Evolutionary conservation across 2,329 filamentous ascomycete genomes (phyloP).

Genomic region (Blumeria graminis): DNA sequence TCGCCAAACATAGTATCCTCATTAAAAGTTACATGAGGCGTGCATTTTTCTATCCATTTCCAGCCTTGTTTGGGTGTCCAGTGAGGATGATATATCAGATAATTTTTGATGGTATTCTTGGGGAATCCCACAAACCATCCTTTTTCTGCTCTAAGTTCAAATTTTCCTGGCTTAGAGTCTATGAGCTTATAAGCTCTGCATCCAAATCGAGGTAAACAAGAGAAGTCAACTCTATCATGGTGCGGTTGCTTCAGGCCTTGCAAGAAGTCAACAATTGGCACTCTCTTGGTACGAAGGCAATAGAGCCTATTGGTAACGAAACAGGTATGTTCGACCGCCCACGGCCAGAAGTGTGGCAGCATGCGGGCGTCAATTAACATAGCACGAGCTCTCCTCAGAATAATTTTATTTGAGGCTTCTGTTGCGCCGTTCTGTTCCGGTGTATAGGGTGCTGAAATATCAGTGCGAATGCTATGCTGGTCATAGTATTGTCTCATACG

Average conservation of each 20-base stretch:
- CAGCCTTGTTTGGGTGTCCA: not conserved
- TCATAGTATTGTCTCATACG: not conserved
- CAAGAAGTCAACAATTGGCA: not conserved
- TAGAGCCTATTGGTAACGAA: too few species aligned
- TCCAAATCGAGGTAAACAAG: not conserved
- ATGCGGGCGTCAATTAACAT: not conserved
- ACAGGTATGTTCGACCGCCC: not conserved
- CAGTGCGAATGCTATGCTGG: not conserved
- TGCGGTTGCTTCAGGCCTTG: not conserved
- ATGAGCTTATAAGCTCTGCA: not conserved
- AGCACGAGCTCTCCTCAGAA: not conserved
- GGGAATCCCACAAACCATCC: conserved; percentile 1
- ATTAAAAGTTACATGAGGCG: not conserved
- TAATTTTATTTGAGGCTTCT: not conserved
- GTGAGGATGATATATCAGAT: not conserved
- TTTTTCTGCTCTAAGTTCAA: not conserved
- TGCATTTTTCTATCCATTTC: not conserved
- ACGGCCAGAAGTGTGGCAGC: not conserved
- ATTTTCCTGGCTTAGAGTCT: not conserved
- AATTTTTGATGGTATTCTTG: not conserved
- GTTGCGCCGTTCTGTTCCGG: not conserved
- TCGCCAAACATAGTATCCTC: not conserved
- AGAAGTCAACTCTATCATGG: not conserved
- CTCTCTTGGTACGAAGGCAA: not conserved
- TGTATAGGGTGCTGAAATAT: not conserved